phyloP scores from a whole-genome alignment of 495 filamentous ascomycete species.

The Talaromyces stipitatus region DNA sequence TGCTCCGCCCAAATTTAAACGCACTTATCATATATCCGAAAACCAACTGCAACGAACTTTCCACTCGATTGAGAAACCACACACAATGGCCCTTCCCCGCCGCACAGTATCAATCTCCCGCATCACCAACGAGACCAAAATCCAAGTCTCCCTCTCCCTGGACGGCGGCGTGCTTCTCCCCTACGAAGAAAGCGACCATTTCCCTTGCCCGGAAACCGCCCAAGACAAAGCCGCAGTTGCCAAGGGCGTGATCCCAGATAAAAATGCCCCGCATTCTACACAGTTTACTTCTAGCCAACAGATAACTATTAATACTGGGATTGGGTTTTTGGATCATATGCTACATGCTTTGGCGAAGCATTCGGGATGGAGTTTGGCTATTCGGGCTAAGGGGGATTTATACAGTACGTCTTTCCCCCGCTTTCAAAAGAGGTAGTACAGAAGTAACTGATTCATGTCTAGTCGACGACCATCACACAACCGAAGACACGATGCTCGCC shows the following conservation, averaged over 20 bases:
- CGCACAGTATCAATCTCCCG: constrained; percentile 73
- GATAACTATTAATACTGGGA: constrained; percentile 84
- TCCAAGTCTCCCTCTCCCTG: constrained; percentile 81
- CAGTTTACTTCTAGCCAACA: constrained; percentile 74
- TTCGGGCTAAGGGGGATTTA: constrained; percentile 79
- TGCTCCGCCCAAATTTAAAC: neutral
- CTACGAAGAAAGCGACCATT: constrained; percentile 45
- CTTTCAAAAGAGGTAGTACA: neutral
- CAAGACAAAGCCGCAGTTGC: constrained; percentile 38
- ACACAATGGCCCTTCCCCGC: constrained; percentile 28
- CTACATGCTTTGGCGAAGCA: constrained; percentile 94
- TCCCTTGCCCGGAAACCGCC: constrained; percentile 30
- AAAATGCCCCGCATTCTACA: constrained; percentile 58
- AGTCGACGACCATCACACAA: constrained; percentile 99
- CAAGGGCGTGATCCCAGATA: constrained; percentile 81
- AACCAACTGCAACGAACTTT: neutral
- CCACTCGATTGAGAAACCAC: neutral
- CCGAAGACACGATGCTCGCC: constrained; percentile 91
- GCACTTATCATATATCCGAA: neutral
- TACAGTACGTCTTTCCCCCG: constrained; percentile 55
- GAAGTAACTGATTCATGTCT: neutral
- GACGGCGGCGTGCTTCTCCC: constrained; percentile 73
- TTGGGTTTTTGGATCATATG: constrained; percentile 99
- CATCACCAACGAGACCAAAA: constrained; percentile 95
- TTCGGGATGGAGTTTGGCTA: constrained; percentile 78